Percentiles rank a stretch among this genome's conserved stretches.
These are phyloP conservation scores for Fistulina hepatica DNA, from an alignment of 1,284 basidiomycete species.

Conservation along the genomic window DNA sequence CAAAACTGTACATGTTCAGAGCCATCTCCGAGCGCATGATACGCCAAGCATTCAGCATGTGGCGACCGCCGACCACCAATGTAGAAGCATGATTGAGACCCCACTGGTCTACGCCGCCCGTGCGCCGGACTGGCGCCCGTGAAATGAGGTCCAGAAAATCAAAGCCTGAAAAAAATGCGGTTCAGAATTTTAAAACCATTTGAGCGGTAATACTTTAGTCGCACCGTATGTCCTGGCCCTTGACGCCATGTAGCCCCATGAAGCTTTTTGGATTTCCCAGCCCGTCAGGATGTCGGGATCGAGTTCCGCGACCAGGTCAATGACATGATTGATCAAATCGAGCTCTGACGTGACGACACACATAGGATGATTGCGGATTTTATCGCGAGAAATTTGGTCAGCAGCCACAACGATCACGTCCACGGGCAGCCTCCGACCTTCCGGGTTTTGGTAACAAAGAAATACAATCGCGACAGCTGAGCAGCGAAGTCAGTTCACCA, in stretches of 20 bases:
- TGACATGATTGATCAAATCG: slow-evolving; percentile 71
- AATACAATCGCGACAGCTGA: slow-evolving; percentile 46
- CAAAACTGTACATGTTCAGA: slow-evolving; percentile 78
- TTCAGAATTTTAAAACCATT: slow-evolving; percentile 5
- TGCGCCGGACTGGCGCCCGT: slow-evolving; percentile 42
- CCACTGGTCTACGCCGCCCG: slow-evolving; percentile 52
- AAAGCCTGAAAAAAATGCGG: slow-evolving; percentile 36
- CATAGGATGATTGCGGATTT: slow-evolving; percentile 40
- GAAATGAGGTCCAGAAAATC: slow-evolving; percentile 60
- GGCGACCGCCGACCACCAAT: slow-evolving; percentile 79
- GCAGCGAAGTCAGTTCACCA: not conserved
- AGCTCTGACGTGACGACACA: slow-evolving; percentile 67
- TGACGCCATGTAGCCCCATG: slow-evolving; percentile 86
- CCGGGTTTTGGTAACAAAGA: slow-evolving; percentile 55
- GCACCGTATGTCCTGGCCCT: slow-evolving; percentile 57
- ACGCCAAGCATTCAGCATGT: slow-evolving; percentile 89
- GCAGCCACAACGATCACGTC: slow-evolving; percentile 54
- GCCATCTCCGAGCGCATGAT: slow-evolving; percentile 82
- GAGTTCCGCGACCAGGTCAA: slow-evolving; percentile 67
- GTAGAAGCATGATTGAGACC: slow-evolving; percentile 68
- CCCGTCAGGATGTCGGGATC: slow-evolving; percentile 91
- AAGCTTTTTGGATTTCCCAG: slow-evolving; percentile 83
- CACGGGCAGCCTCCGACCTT: slow-evolving; percentile 24
- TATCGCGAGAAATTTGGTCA: slow-evolving; percentile 26
- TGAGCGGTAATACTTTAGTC: slow-evolving; percentile 12